Conservation (phyloP, 2,329 filamentous ascomycete genomes). For the Didymella glomerata region DNA sequence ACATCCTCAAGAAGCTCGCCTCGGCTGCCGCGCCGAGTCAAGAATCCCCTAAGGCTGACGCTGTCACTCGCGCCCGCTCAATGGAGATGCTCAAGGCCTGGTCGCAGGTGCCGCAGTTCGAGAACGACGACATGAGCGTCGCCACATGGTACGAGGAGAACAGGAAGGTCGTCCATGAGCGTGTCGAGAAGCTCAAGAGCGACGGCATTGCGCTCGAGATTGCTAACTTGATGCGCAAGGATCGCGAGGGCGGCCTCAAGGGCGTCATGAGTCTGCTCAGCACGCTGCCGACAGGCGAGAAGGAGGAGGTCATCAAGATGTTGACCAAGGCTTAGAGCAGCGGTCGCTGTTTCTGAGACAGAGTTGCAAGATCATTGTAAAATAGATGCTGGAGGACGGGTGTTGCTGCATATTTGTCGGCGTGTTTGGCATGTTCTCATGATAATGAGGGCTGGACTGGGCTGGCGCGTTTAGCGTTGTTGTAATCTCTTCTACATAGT, state of each 20-base stretch:
- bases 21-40: slow-evolving; percentile 54
- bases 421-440: slow-evolving; percentile 3
- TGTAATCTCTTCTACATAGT: slow-evolving; percentile 15
- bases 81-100: slow-evolving; percentile 82
- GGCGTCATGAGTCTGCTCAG: slow-evolving; percentile 86
- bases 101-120: slow-evolving; percentile 80
- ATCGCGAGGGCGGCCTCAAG: slow-evolving; percentile 76
- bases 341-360: background rate
- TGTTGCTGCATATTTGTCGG: slow-evolving; percentile 15
- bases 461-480: slow-evolving; percentile 14
- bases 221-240: slow-evolving; percentile 71
- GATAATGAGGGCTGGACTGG: background rate
- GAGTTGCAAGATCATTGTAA: slow-evolving; percentile 4
- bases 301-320: slow-evolving; percentile 78
- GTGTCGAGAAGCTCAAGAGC: slow-evolving; percentile 83
- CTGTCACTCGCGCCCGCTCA: slow-evolving; percentile 68
- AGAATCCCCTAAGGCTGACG: slow-evolving; percentile 49
- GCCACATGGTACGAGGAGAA: slow-evolving; percentile 97
- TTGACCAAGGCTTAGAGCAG: slow-evolving; percentile 52
- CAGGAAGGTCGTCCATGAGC: slow-evolving; percentile 79
- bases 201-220: slow-evolving; percentile 76
- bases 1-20: slow-evolving; percentile 89
- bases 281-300: slow-evolving; percentile 87
- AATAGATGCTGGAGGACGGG: background rate
- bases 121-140: slow-evolving; percentile 80